Evolutionary conservation across 441 rosid genomes (phyloP), one percentile per base, ranked within the genome.

Genomic region (Rhodomyrtus psidioides): DNA sequence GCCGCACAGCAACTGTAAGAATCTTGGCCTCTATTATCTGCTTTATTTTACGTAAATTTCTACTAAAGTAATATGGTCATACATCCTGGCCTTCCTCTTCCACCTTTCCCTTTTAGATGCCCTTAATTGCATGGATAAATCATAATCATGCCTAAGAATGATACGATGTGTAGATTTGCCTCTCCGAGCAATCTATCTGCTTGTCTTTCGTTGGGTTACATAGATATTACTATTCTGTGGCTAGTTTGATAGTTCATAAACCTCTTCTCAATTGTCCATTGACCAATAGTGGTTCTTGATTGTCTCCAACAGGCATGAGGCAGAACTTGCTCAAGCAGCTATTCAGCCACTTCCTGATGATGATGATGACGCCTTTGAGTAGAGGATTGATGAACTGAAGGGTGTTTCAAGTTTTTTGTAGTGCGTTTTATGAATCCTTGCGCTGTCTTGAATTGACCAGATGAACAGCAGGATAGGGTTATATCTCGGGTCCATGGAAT

Each of bases 341-440:
- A 86, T 75, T 89, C 98, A 95, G 85, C 94, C 96, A 42, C 94
- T 94, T 53, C 94, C 96, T 5, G 96, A 94, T 75, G 96, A 94
- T 1, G 98, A 96, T 70, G 98, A 96, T 34, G 98, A 96, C 9
- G 59, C 94, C 6, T 94, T 94, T 54, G 97, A 93, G 87, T 95
- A 88, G 89, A 90, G 54, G 51, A 56, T 74, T 58, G 42, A 70
- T 55, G 46, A 24, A 21, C 39, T 6, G 46, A 56, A 16, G 30
- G 57, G 23, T 4, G 79, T 74, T 88, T 27, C 30, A 55, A 44
- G 62, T 79, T 4, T 65, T 83, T 84, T 42, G 21, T 28, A 75
- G 51, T 57, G 27, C 16, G 6, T 55, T 56, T 55, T 34, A 46
- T 34, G 70, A 17, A 59, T 59, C 34, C 5, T 59, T 15, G 21